Base-by-base conservation (phyloP, 2,329 filamentous ascomycete species). In the Myotisia sp. region DNA sequence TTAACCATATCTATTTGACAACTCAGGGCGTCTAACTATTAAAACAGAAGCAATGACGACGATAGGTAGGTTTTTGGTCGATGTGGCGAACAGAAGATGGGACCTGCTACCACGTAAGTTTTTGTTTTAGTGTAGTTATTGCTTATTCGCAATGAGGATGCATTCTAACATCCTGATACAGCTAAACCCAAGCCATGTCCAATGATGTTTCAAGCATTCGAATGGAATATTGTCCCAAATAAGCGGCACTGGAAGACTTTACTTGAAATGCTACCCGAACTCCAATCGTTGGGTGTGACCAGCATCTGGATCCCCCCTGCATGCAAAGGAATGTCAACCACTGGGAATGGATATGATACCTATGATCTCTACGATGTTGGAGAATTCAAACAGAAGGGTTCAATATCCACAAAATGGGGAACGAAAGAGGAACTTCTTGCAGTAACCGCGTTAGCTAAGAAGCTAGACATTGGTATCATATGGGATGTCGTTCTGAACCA, bases 401-500 rank as follows among this genome's bases (percentile, higher is more conserved):
- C 60, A 0, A 56, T 56, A 4, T 57, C 60, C 2, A 82, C 77
- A 1, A 82, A 81, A 62, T 84, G 76, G 76, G 78, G 78, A 2
- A 59, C 62, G 2, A 73, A 71, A 46, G 64, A 70, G 28, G 74
- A 81, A 36, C 56, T 83, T 10, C 43, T 68, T 2, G 58, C 62
- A 12, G 51, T 83, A 30, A 55, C 61, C 2, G 52, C 60, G 13
- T 53, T 57, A 8, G 74, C 74, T 0, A 60, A 67, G 33, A 55
- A 65, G 23, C 44, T 65, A 16, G 68, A 66, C 0, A 60, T 82
- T 6, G 65, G 67, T 0, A 46, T 80, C 0, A 67, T 79, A 43
- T 82, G 75, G 65, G 78, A 82, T 51, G 72, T 75, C 1, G 76
- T 84, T 5, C 58, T 82, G 28, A 83, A 81, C 46, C 78, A 82